Evolutionary conservation across 2,329 filamentous ascomycete genomes (phyloP).

Genomic region (Plenodomus lindquistii): DNA sequence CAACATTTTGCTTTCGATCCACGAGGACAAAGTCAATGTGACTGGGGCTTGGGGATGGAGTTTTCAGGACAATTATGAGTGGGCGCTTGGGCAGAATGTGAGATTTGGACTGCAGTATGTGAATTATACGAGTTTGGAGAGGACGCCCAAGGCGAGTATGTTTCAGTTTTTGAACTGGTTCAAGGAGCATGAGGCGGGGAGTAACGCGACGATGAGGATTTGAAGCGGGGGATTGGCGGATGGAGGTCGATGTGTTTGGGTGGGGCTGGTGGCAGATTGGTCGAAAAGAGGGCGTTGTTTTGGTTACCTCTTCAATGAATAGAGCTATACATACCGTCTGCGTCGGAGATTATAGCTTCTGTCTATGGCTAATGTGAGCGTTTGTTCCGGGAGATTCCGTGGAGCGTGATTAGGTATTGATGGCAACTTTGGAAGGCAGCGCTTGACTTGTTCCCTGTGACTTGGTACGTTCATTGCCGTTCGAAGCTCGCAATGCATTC

Average conservation of each 20-base stretch:
- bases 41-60: slow-evolving; percentile 50
- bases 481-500: too few relatives aligned
- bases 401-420: neutral
- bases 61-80: slow-evolving; percentile 50
- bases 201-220: slow-evolving; percentile 34
- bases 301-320: too few relatives aligned
- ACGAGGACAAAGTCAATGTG: slow-evolving; percentile 47
- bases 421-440: slow-evolving; percentile 12
- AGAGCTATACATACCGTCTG: too few relatives aligned
- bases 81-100: slow-evolving; percentile 41
- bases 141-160: slow-evolving; percentile 49
- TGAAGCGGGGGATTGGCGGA: neutral
- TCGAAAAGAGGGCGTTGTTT: too few relatives aligned
- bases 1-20: slow-evolving; percentile 45
- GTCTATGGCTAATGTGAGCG: slow-evolving; percentile 6
- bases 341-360: too few relatives aligned
- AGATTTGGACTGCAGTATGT: slow-evolving; percentile 51
- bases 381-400: neutral
- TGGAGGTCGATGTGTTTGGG: neutral
- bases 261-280: too few relatives aligned
- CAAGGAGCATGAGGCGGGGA: slow-evolving; percentile 32
- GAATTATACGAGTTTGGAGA: slow-evolving; percentile 46
- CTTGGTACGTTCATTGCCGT: slow-evolving; percentile 10
- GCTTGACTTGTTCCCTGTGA: slow-evolving; percentile 26
- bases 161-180: slow-evolving; percentile 52